phyloP scores from a whole-genome alignment of 306 rosid species.

The Prunus mongolica region DNA sequence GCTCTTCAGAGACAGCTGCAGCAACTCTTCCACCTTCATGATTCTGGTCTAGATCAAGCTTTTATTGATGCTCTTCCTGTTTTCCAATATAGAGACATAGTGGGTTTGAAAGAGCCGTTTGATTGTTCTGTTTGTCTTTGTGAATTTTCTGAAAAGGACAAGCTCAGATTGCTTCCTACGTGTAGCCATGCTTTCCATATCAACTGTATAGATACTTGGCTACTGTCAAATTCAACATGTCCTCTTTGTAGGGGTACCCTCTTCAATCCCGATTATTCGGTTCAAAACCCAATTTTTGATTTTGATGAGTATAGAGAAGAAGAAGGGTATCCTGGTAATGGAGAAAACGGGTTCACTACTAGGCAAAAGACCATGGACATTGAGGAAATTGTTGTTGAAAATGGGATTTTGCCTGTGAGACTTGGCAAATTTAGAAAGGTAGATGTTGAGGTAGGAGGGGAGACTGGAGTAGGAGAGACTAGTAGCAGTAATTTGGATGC shows the following conservation, averaged over 20 bases:
- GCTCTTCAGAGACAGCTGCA: conserved; percentile 94
- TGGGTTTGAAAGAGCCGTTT: conserved; percentile 84
- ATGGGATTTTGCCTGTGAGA: conserved; percentile 76
- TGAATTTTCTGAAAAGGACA: conserved; percentile 80
- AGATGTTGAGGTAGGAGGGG: conserved; percentile 47
- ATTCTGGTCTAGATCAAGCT: conserved; percentile 95
- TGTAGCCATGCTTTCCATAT: conserved; percentile 98
- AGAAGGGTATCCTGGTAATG: conserved; percentile 52
- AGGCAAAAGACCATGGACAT: conserved; percentile 57
- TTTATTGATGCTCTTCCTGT: conserved; percentile 98
- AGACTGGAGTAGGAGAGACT: conserved; percentile 65
- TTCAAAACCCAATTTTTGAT: conserved; percentile 78
- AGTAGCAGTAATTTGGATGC: conserved; percentile 96
- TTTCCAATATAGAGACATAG: conserved; percentile 83
- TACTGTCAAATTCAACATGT: conserved; percentile 85
- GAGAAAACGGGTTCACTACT: conserved; percentile 38
- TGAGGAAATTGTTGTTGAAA: conserved; percentile 61
- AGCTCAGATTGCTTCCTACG: conserved; percentile 86
- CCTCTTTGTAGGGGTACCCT: conserved; percentile 94
- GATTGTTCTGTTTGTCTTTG: conserved; percentile 96
- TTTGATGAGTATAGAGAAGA: conserved; percentile 76
- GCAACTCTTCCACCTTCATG: conserved; percentile 94
- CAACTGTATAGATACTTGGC: conserved; percentile 94
- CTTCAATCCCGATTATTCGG: conserved; percentile 49
- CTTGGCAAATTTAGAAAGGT: conserved; percentile 79